Percentiles rank a stretch among this genome's conserved stretches.
These are phyloP conservation scores for Usnea hakonensis DNA, from an alignment of 495 filamentous ascomycete species.

Conservation along the genomic window DNA sequence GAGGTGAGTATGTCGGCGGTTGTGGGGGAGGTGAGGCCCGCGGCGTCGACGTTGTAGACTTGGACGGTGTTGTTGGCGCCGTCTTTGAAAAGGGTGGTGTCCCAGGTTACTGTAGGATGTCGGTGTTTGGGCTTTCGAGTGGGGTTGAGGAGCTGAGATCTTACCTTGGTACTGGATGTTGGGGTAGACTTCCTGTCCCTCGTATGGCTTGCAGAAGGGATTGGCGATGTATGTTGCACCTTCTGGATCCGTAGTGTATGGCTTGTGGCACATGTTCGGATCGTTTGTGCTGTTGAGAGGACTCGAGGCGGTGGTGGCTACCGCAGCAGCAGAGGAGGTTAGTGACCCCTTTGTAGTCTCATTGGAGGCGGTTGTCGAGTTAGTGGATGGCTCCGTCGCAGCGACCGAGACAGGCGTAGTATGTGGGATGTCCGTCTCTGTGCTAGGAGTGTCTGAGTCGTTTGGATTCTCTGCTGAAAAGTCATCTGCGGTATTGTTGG, in stretches of 20 bases:
- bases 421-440: not conserved
- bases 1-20: not conserved
- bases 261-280: slow-evolving; percentile 16
- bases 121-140: not conserved
- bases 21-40: not conserved
- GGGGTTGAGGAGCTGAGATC: not conserved
- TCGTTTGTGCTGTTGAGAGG: slow-evolving; percentile 18
- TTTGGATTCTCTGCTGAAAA: not conserved
- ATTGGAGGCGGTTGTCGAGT: slow-evolving; percentile 1
- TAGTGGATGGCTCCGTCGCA: not conserved
- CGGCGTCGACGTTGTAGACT: slow-evolving; percentile 2
- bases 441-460: not conserved
- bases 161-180: slow-evolving; percentile 6
- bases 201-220: slow-evolving; percentile 8
- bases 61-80: slow-evolving; percentile 7
- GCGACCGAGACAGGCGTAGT: not conserved
- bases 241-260: not conserved
- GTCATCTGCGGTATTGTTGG: not conserved
- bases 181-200: not conserved
- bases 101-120: slow-evolving; percentile 9
- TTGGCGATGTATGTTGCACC: not conserved
- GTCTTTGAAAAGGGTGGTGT: slow-evolving; percentile 1
- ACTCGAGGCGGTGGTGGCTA: slow-evolving; percentile 1
- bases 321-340: slow-evolving; percentile 7
- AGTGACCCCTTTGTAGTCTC: slow-evolving; percentile 1